Evolutionary conservation across 2,329 filamentous ascomycete species (phyloP), one percentile per base, ranked within the genome.

Genomic region (Massarina eburnea): DNA sequence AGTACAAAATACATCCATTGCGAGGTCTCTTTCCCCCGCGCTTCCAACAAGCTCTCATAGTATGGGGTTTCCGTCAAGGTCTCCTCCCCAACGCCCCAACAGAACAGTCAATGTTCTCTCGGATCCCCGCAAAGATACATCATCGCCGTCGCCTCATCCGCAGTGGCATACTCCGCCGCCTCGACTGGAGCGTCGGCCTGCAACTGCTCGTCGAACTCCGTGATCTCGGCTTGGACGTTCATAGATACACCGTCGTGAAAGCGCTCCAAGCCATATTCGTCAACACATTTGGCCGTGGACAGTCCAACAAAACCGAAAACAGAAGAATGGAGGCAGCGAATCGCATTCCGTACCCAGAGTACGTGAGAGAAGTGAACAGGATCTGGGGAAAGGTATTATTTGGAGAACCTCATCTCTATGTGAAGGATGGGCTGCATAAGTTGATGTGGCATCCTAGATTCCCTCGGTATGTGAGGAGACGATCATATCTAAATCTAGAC

Each of bases 41-140:
- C 0, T 58, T 67, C 21, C 54, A 61, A 15, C 62, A 66, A 42
- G 66, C 43, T 3, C 50, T 71, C 26, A 51, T 71, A 22, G 47
- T 60, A 2, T 71, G 68, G 68, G 67, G 67, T 7, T 64, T 71
- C 40, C 55, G 55, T 19, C 55, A 61, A 14, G 62, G 58, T 4
- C 46, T 67, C 19, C 52, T 66, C 2, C 49, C 53, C 20, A 58
- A 60, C 15, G 55, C 58, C 2, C 43, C 48, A 2, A 41, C 53
- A 1, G 66, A 68, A 37, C 62, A 65, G 37, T 60, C 51, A 8
- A 40, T 62, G 33, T 29, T 67, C 17, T 40, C 45, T 15, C 32
- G 41, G 1, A 33, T 29, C 15, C 41, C 58, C 2, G 40, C 49
- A 2, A 68, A 65, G 29, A 56, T 48, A 15, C 64, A 63, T n/a